Conservation (phyloP, 2,329 filamentous ascomycete genomes). For the Aspergillus caelatus region DNA sequence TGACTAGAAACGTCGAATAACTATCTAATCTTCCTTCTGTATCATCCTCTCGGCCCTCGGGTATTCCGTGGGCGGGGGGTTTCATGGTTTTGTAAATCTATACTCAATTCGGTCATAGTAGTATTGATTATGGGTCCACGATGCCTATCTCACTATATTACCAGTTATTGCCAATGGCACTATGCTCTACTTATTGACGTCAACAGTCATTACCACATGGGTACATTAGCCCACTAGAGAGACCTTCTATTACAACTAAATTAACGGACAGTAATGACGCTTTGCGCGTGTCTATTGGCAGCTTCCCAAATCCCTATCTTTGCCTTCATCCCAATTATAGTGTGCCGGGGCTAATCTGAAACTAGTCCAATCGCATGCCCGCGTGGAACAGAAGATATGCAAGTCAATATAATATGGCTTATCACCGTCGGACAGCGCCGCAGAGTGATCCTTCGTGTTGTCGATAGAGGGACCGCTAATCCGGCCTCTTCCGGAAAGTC, state of each 20-base stretch:
- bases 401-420: neutral
- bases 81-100: neutral
- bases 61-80: neutral
- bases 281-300: neutral
- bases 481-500: neutral
- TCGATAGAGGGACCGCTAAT: neutral
- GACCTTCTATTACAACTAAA: neutral
- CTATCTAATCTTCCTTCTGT: neutral
- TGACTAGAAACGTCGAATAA: neutral
- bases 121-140: neutral
- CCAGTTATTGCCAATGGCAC: neutral
- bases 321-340: neutral
- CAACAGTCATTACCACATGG: neutral
- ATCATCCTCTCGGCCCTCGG: neutral
- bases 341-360: neutral
- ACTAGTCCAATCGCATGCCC: neutral
- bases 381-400: neutral
- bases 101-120: neutral
- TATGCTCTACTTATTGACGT: neutral
- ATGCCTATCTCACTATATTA: neutral
- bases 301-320: neutral
- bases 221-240: neutral
- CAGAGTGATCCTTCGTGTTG: neutral
- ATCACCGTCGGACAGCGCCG: neutral
- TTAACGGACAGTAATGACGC: no score